These are phyloP conservation scores for Ascochyta koolunga DNA, from an alignment of 2,329 filamentous ascomycete species.

Conservation along the genomic window DNA sequence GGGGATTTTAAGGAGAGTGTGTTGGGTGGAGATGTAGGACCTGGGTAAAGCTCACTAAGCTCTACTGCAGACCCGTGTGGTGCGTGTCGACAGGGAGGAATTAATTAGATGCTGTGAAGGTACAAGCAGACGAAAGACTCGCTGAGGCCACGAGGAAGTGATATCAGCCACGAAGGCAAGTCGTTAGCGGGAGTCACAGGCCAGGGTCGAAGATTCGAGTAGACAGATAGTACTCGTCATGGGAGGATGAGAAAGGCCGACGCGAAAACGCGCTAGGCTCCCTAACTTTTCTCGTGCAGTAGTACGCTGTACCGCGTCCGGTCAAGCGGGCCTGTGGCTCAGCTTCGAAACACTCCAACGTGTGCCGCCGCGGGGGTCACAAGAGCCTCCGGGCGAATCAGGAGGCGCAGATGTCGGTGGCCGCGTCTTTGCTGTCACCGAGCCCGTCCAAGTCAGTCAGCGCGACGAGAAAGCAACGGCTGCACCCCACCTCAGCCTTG, in stretches of 20 bases:
- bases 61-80: conserved; percentile 18
- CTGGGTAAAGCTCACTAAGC: conserved; percentile 23
- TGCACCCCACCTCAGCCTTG: conserved; percentile 18
- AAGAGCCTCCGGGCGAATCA: conserved; percentile 25
- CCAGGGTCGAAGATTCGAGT: conserved; percentile 34
- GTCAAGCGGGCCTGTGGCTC: conserved; percentile 18
- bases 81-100: conserved; percentile 8
- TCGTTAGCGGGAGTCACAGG: conserved; percentile 35
- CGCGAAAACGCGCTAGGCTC: conserved; percentile 20
- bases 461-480: conserved; percentile 35
- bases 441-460: conserved; percentile 25
- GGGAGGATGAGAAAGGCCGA: conserved; percentile 19
- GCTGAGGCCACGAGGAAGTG: conserved; percentile 36
- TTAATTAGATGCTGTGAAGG: conserved; percentile 19
- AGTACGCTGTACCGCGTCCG: conserved; percentile 18
- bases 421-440: conserved; percentile 29
- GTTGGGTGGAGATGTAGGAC: conserved; percentile 20
- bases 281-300: conserved; percentile 29
- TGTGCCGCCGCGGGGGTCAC: conserved; percentile 21
- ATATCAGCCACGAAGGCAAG: conserved; percentile 31
- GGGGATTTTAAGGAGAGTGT: conserved; percentile 43
- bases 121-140: conserved; percentile 24
- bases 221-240: conserved; percentile 33
- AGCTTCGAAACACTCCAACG: conserved; percentile 17
- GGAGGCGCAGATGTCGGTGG: conserved; percentile 21